Percentiles rank a stretch among this genome's conserved stretches.
phyloP scores from a whole-genome alignment of 2,329 filamentous ascomycete genomes.

The Aspergillus pseudoviridinutans region DNA sequence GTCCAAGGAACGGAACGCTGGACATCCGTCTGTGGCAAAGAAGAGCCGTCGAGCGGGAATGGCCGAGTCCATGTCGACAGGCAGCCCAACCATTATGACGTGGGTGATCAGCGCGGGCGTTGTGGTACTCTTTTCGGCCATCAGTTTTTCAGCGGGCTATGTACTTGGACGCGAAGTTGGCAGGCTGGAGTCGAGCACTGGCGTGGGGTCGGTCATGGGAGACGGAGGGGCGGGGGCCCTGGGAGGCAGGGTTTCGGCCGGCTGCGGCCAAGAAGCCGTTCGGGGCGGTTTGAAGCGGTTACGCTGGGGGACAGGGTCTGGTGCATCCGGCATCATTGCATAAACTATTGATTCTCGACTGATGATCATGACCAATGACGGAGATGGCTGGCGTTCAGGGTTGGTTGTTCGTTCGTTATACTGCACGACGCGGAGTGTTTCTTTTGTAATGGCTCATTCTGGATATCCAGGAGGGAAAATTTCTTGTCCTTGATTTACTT shows the following conservation, averaged over 20 bases:
- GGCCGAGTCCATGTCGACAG: conserved; percentile 29
- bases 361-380: background rate
- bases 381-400: background rate
- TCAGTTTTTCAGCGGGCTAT: conserved; percentile 63
- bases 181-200: conserved; percentile 44
- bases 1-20: conserved; percentile 36
- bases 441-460: background rate
- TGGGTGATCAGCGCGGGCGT: conserved; percentile 65
- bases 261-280: conserved; percentile 46
- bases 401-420: background rate
- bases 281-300: conserved; percentile 41
- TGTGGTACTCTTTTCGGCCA: conserved; percentile 59
- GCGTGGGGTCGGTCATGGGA: conserved; percentile 22
- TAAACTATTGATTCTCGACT: conserved; percentile 13
- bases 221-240: conserved; percentile 19
- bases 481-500: background rate
- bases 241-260: conserved; percentile 30
- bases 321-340: conserved; percentile 35
- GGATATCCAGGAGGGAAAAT: background rate
- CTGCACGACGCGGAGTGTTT: background rate
- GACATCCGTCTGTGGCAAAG: conserved; percentile 28
- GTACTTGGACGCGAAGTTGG: conserved; percentile 58
- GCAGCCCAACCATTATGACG: conserved; percentile 59
- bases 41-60: conserved; percentile 32
- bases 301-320: conserved; percentile 38